These are phyloP conservation scores for Paulownia fortunei DNA, from an alignment of 257 asterid genomes.

Conservation along the genomic window DNA sequence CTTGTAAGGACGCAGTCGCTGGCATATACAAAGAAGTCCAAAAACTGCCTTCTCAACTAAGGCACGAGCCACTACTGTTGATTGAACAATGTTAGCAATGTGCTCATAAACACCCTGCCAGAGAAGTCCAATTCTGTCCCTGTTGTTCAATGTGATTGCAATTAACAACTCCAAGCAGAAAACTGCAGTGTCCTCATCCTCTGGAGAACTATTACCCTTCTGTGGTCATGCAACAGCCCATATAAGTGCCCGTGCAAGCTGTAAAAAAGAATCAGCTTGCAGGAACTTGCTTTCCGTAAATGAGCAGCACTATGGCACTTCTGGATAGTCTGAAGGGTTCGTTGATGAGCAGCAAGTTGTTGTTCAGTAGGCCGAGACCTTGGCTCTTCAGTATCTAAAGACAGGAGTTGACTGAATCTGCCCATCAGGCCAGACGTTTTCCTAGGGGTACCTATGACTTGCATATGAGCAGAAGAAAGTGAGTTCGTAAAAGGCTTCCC, in stretches of 20 bases:
- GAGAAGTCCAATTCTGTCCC: slow-evolving; percentile 87
- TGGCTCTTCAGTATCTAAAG: slow-evolving; percentile 94
- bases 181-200: slow-evolving; percentile 96
- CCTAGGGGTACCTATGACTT: slow-evolving; percentile 86
- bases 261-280: slow-evolving; percentile 80
- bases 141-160: slow-evolving; percentile 84
- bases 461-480: slow-evolving; percentile 76
- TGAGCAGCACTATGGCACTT: slow-evolving; percentile 89
- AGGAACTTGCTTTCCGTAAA: slow-evolving; percentile 95
- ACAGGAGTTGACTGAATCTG: slow-evolving; percentile 91
- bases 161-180: slow-evolving; percentile 94
- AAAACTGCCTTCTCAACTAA: slow-evolving; percentile 93
- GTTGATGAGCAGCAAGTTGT: slow-evolving; percentile 97
- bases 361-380: slow-evolving; percentile 94
- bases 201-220: slow-evolving; percentile 83
- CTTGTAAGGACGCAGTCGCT: slow-evolving; percentile 87
- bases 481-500: slow-evolving; percentile 84
- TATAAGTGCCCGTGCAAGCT: slow-evolving; percentile 92
- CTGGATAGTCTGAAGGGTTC: slow-evolving; percentile 92
- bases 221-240: slow-evolving; percentile 96
- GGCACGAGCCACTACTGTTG: slow-evolving; percentile 94
- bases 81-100: slow-evolving; percentile 84
- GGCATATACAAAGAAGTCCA: slow-evolving; percentile 93
- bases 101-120: slow-evolving; percentile 98
- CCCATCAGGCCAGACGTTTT: slow-evolving; percentile 97